Base-by-base conservation (phyloP, 345 rosid genomes). In the Dipteronia sinensis region DNA sequence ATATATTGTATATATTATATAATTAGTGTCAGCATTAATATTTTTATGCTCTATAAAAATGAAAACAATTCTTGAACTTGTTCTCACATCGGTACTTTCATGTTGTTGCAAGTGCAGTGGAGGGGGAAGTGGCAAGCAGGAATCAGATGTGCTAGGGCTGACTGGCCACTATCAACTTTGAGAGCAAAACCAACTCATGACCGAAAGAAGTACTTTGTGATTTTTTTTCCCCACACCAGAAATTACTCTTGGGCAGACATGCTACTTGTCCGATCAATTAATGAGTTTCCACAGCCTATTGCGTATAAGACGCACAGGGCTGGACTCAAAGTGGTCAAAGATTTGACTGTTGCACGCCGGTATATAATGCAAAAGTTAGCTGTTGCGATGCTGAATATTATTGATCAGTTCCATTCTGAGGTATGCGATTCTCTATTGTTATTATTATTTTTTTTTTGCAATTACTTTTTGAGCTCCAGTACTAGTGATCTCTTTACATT, bases 201-300 rank as follows among this genome's bases (percentile, higher is more conserved):
- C 76, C 85, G 98, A 64, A 97, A 97, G 86, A 85, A 93, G 81
- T 97, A 94, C 79, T 93, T 89, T 82, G 99, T 94, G 53, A 78
- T 97, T 74, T 97, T 89, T 84, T 97, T 97, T 19, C 99, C 99
- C 8, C 95, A 90, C 73, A 93, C 98, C 4, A 93, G 91, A 87
- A 94, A 94, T 85, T 93, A 97, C 87, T 96, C 98, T 16, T 97
- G 98, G 98, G 99, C 96, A 9, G 99, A 97, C 90, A 93, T 87
- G 91, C 89, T 89, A 76, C 97, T 93, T 44, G 98, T 93, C 38
- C 87, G 85, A 51, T 77, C 97, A 49, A 94, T 94, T 47, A 64
- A 84, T 58, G 98, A 94, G 84, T 88, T 82, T 62, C 99, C 99
- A 19, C 85, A 97, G 71, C 99, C 98, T 74, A 97, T 91, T 67